Conservation (phyloP, 495 filamentous ascomycete genomes). For the Penicillium pancosmium region DNA sequence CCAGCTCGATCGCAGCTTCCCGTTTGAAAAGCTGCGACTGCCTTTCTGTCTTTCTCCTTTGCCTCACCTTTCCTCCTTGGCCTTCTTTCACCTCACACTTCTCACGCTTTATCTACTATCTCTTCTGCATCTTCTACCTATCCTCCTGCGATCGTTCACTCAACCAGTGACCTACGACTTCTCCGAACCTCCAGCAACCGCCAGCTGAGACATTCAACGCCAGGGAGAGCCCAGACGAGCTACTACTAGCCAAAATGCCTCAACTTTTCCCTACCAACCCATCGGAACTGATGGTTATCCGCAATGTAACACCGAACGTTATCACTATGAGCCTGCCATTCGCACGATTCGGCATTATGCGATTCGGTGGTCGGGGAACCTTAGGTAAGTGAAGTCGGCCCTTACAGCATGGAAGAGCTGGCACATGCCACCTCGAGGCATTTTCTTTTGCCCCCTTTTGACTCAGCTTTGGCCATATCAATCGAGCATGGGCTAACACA, state of each 20-base stretch:
- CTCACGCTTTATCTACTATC: neutral
- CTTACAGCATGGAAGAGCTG: slow-evolving; percentile 5
- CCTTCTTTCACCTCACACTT: neutral
- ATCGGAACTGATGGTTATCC: slow-evolving; percentile 81
- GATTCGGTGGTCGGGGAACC: slow-evolving; percentile 85
- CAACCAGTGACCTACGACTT: neutral
- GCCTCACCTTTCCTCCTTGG: no score
- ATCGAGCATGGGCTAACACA: slow-evolving; percentile 9
- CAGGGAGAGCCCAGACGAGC: slow-evolving; percentile 13
- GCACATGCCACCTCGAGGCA: neutral
- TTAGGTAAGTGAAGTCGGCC: slow-evolving; percentile 58
- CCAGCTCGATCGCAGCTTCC: neutral
- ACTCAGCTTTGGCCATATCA: neutral
- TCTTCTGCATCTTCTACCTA: neutral
- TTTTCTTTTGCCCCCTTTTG: neutral
- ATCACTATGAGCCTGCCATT: slow-evolving; percentile 86
- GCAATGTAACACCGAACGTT: slow-evolving; percentile 76
- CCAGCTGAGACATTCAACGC: slow-evolving; percentile 20
- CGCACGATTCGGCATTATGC: slow-evolving; percentile 74
- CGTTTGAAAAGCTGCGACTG: neutral
- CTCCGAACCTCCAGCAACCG: neutral
- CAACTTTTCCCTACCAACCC: slow-evolving; percentile 65
- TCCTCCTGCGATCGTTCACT: neutral
- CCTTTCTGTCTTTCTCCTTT: neutral
- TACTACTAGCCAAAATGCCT: slow-evolving; percentile 24